These are phyloP conservation scores for Trypanosoma scelopori DNA, from an alignment of 208 protist genomes.

Conservation along the genomic window DNA sequence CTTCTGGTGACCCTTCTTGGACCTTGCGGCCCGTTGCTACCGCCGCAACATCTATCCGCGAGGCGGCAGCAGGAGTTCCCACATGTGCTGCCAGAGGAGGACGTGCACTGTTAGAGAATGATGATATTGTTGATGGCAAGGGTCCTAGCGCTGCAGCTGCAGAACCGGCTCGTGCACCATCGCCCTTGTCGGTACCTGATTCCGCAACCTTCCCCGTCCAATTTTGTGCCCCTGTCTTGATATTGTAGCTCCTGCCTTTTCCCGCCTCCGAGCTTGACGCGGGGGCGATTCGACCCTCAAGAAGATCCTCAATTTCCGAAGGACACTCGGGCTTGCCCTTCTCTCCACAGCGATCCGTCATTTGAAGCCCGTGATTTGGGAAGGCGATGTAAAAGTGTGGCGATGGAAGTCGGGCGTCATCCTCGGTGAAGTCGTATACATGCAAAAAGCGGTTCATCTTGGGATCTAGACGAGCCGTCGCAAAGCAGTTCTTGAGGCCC, in stretches of 20 bases:
- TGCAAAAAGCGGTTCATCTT: conserved; percentile 85
- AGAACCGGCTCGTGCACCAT: background rate
- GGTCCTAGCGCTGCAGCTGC: background rate
- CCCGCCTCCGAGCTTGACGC: conserved; percentile 84
- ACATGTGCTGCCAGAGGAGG: conserved; percentile 9
- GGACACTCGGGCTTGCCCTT: conserved; percentile 73
- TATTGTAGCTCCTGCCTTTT: conserved; percentile 87
- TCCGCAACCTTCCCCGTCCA: conserved; percentile 34
- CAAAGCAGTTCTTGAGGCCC: conserved; percentile 52
- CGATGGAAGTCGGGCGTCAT: conserved; percentile 49
- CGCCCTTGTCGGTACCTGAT: background rate
- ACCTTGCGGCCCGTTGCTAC: background rate
- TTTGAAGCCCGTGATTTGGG: conserved; percentile 64
- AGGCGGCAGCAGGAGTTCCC: conserved; percentile 7
- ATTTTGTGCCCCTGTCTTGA: conserved; percentile 67
- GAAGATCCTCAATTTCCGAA: conserved; percentile 73
- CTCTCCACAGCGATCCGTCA: conserved; percentile 66
- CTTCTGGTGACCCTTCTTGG: conserved; percentile 35
- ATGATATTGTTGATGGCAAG: conserved; percentile 9
- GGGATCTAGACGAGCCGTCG: conserved; percentile 60
- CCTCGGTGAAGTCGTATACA: conserved; percentile 92
- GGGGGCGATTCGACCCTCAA: conserved; percentile 62
- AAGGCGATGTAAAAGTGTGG: conserved; percentile 80
- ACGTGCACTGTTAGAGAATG: conserved; percentile 1
- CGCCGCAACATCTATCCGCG: background rate